These are phyloP conservation scores for Zanthoxylum bungeanum DNA, from an alignment of 345 rosid genomes.

Conservation along the genomic window DNA sequence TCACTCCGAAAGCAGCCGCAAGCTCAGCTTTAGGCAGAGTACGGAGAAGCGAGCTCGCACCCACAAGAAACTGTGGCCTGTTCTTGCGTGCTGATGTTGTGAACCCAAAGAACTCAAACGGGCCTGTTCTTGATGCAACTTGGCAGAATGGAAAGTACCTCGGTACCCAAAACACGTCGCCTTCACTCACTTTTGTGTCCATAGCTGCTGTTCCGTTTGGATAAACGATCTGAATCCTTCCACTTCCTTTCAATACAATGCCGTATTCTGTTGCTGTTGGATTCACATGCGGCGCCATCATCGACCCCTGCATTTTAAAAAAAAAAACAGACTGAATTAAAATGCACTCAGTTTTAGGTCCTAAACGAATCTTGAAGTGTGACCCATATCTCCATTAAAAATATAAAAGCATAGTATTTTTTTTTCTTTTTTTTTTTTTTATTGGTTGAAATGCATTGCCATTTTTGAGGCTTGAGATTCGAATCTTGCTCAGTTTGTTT, in stretches of 20 bases:
- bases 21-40: slow-evolving; percentile 44
- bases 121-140: slow-evolving; percentile 54
- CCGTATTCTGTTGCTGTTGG: slow-evolving; percentile 89
- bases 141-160: slow-evolving; percentile 87
- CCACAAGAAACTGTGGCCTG: slow-evolving; percentile 78
- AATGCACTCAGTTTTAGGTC: too few species aligned
- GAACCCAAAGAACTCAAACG: slow-evolving; percentile 81
- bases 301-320: slow-evolving; percentile 89
- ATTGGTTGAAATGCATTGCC: too few species aligned
- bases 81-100: slow-evolving; percentile 77
- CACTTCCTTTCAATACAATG: slow-evolving; percentile 58
- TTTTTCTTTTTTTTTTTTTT: too few species aligned
- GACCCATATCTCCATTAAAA: too few species aligned
- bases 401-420: too few species aligned
- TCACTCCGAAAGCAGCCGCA: slow-evolving; percentile 56
- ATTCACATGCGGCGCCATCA: slow-evolving; percentile 96
- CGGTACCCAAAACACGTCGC: slow-evolving; percentile 79
- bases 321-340: too few species aligned
- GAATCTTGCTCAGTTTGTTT: too few species aligned
- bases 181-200: slow-evolving; percentile 50
- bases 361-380: too few species aligned
- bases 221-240: slow-evolving; percentile 61
- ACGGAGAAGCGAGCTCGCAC: slow-evolving; percentile 54
- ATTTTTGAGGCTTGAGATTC: background rate
- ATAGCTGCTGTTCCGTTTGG: slow-evolving; percentile 79